Conservation (phyloP, 2,329 filamentous ascomycete species). For the Lasiodiplodia citricola region DNA sequence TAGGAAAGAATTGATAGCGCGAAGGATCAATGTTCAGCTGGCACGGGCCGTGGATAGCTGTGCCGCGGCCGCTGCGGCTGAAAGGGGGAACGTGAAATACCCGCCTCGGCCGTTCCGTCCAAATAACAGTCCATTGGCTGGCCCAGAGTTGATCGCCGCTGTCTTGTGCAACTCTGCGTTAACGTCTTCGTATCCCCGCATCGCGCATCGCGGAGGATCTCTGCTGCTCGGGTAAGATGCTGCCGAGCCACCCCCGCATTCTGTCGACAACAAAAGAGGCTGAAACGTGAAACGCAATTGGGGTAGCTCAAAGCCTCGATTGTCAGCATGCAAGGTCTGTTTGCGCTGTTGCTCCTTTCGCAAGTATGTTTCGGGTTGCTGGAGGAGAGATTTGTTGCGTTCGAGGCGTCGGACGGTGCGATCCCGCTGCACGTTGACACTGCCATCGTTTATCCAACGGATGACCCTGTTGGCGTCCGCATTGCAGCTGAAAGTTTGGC, state of each 20-base stretch:
- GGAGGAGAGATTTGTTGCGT: not conserved
- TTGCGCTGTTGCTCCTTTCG: not conserved
- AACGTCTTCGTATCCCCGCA: too few species aligned
- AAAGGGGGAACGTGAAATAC: too few species aligned
- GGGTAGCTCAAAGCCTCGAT: not conserved
- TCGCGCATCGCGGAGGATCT: not conserved
- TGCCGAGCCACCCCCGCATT: not conserved
- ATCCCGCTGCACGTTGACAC: not conserved
- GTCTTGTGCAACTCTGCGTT: too few species aligned
- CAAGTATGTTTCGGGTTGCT: not conserved
- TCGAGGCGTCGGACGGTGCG: not conserved
- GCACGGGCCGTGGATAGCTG: too few species aligned
- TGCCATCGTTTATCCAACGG: constrained; percentile 28
- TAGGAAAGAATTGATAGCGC: too few species aligned
- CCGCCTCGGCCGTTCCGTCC: too few species aligned
- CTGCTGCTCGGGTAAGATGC: not conserved
- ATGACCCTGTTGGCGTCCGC: constrained; percentile 30
- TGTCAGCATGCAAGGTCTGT: not conserved
- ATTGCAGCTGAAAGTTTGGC: constrained; percentile 32
- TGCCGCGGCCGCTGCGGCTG: too few species aligned
- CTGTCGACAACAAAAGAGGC: not conserved
- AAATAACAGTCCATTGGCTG: fast-evolving
- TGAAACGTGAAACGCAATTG: not conserved
- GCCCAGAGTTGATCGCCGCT: too few species aligned
- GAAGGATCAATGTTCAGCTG: too few species aligned